Conservation (phyloP, 768 basidiomycete species). For the Boletus huronensis region DNA sequence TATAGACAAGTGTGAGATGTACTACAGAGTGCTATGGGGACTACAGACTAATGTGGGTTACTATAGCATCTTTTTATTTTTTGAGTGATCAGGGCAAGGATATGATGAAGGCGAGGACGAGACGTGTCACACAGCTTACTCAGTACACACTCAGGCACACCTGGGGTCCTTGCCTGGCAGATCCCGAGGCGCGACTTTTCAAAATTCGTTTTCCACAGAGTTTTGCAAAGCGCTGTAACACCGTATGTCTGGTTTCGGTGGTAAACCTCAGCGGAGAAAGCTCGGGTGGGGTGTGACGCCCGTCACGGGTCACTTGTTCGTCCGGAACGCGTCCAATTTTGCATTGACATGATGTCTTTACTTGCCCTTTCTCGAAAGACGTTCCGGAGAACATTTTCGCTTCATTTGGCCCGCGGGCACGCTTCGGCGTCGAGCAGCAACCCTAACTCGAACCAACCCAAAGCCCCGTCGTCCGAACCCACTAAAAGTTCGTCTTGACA, state of each 20-base stretch:
- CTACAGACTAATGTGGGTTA: too few species aligned
- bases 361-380: constrained; percentile 12
- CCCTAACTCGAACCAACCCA: neutral
- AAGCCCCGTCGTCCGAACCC: constrained; percentile 7
- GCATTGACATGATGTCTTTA: constrained; percentile 18
- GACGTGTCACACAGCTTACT: too few species aligned
- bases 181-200: too few species aligned
- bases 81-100: too few species aligned
- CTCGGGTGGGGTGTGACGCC: neutral
- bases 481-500: constrained; percentile 14
- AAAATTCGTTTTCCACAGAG: too few species aligned
- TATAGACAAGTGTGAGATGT: too few species aligned
- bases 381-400: constrained; percentile 8
- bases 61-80: too few species aligned
- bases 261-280: neutral
- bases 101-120: too few species aligned
- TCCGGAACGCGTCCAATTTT: neutral
- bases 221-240: too few species aligned
- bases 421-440: constrained; percentile 9
- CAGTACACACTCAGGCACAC: too few species aligned
- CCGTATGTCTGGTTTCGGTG: neutral
- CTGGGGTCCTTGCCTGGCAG: too few species aligned
- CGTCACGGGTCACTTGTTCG: constrained; percentile 1
- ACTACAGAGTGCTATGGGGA: too few species aligned
- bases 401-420: constrained; percentile 12